These are phyloP conservation scores for Actinomortierella ambigua DNA, from an alignment of 371 early-diverging fungal genomes.

Conservation along the genomic window DNA sequence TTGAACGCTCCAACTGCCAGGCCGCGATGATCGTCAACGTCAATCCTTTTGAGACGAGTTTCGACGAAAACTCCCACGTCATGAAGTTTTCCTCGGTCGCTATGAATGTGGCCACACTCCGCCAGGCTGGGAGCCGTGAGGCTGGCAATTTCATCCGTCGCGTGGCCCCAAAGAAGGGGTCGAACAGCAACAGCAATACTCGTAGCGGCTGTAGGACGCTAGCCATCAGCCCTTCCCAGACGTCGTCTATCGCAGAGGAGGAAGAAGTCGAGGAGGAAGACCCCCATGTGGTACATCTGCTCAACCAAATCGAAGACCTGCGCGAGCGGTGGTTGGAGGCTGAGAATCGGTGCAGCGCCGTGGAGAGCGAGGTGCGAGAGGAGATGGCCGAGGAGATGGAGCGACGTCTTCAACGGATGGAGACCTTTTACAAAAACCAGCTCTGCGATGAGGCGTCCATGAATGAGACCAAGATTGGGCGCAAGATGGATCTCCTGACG, in stretches of 20 bases:
- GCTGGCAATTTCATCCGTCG: not conserved
- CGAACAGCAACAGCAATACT: too few species aligned
- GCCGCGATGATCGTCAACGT: constrained; percentile 75
- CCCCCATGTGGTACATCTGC: constrained; percentile 49
- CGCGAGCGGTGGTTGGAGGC: constrained; percentile 62
- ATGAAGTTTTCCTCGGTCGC: constrained; percentile 76
- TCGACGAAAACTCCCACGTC: constrained; percentile 66
- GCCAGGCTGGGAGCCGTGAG: constrained; percentile 14
- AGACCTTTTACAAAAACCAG: constrained; percentile 9
- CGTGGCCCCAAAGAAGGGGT: too few species aligned
- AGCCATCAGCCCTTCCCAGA: constrained; percentile 3
- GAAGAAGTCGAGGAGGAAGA: constrained; percentile 48
- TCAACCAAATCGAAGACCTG: constrained; percentile 52
- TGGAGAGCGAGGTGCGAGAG: constrained; percentile 62
- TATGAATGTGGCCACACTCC: constrained; percentile 57
- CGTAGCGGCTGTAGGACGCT: constrained; percentile 7
- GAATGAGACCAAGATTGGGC: constrained; percentile 7
- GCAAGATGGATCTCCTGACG: too few species aligned
- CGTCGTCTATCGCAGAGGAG: not conserved
- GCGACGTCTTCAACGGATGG: constrained; percentile 49
- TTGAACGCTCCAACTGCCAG: constrained; percentile 51
- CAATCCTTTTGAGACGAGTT: constrained; percentile 68
- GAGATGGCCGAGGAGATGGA: constrained; percentile 57
- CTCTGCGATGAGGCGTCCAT: constrained; percentile 30
- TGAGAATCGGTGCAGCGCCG: constrained; percentile 55